phyloP scores from a whole-genome alignment of 768 basidiomycete species.

The Daedaleopsis sinensis region DNA sequence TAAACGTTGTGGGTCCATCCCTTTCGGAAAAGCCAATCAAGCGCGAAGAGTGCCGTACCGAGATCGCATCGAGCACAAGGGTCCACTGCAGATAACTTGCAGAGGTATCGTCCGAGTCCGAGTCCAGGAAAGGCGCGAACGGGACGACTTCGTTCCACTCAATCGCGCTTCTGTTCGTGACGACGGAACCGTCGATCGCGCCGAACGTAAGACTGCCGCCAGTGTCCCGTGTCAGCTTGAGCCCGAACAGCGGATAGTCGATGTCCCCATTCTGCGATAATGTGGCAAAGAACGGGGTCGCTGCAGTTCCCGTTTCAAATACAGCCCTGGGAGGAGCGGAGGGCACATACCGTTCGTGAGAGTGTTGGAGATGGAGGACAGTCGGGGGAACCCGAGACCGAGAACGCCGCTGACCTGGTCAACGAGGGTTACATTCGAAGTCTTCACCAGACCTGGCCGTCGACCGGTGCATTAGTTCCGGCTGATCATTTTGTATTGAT shows the following conservation, averaged over 20 bases:
- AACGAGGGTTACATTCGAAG: slow-evolving; percentile 62
- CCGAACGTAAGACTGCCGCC: slow-evolving; percentile 70
- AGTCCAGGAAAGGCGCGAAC: slow-evolving; percentile 57
- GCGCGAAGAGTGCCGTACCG: slow-evolving; percentile 40
- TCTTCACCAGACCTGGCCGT: slow-evolving; percentile 57
- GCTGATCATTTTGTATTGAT: not conserved
- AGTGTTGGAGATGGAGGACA: slow-evolving; percentile 58
- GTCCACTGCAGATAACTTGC: slow-evolving; percentile 82
- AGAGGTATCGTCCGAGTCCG: slow-evolving; percentile 50
- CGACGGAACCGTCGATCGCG: slow-evolving; percentile 74
- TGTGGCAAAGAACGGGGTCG: slow-evolving; percentile 66
- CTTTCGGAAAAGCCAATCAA: slow-evolving; percentile 4
- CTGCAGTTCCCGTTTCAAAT: slow-evolving; percentile 38
- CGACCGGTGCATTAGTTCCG: not conserved
- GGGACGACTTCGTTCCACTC: slow-evolving; percentile 77
- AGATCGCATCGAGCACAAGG: slow-evolving; percentile 57
- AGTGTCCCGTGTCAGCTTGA: slow-evolving; percentile 61
- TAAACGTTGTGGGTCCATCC: slow-evolving; percentile 4
- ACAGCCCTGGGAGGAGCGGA: not conserved
- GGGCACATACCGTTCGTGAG: slow-evolving; percentile 50
- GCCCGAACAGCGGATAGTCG: slow-evolving; percentile 77
- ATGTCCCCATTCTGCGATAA: slow-evolving; percentile 65
- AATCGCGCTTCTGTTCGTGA: slow-evolving; percentile 59
- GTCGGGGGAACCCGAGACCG: slow-evolving; percentile 75
- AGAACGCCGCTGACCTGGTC: slow-evolving; percentile 72